Evolutionary conservation across 1,139 yeast genomes (phyloP).

Genomic region (Sugiyamaella paludigena): DNA sequence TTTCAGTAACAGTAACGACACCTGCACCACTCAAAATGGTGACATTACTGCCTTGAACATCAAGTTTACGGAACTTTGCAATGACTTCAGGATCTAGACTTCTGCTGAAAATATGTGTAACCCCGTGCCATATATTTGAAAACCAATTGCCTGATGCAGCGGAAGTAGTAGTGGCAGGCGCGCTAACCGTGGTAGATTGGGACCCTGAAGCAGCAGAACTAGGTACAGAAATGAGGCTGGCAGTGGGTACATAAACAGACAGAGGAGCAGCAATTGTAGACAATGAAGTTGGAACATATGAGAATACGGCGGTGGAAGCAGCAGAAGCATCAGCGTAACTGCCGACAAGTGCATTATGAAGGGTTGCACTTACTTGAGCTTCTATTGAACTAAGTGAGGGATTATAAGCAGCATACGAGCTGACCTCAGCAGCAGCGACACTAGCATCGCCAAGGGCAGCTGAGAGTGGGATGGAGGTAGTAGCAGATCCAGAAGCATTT

Average conservation of each 20-base stretch:
- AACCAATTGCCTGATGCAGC: no score
- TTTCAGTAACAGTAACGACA: not conserved
- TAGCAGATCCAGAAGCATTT: not conserved
- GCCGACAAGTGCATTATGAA: not conserved
- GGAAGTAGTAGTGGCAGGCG: no score
- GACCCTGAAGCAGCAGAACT: not conserved
- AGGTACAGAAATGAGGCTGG: not conserved
- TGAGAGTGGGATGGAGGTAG: not conserved
- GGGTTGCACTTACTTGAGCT: not conserved
- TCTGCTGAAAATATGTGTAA: no score
- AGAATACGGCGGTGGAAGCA: not conserved
- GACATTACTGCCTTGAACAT: not conserved
- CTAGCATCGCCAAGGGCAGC: not conserved
- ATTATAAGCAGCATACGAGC: not conserved
- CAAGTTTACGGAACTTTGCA: no score
- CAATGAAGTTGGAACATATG: not conserved
- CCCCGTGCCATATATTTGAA: no score
- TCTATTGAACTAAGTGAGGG: not conserved
- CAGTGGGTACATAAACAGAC: not conserved
- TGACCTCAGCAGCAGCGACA: not conserved
- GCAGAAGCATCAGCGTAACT: no score
- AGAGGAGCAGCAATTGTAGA: not conserved
- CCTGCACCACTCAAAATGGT: not conserved
- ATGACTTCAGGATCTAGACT: no score
- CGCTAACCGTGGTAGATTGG: no score